These are phyloP conservation scores for Grammothele lineata DNA, from an alignment of 768 basidiomycete species.

Conservation along the genomic window DNA sequence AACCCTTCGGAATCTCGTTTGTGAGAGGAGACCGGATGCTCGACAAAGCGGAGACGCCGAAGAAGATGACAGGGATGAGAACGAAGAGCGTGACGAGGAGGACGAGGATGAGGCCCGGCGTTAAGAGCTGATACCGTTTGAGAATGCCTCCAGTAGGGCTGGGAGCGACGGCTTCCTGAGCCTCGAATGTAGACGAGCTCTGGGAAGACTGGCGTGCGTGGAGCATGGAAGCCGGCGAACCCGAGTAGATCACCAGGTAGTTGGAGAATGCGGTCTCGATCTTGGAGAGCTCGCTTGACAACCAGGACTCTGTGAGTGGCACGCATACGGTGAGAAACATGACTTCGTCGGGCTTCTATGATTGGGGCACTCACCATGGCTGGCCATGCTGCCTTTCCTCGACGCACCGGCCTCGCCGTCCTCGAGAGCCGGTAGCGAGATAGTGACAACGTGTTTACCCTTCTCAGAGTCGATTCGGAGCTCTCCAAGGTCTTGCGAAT, in stretches of 20 bases:
- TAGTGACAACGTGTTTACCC: slow-evolving; percentile 53
- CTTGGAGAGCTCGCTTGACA: slow-evolving; percentile 40
- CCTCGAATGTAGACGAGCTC: slow-evolving; percentile 8
- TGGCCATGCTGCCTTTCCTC: slow-evolving; percentile 45
- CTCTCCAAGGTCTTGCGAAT: slow-evolving; percentile 2
- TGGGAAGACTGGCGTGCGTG: slow-evolving; percentile 36
- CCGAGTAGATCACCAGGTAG: slow-evolving; percentile 65
- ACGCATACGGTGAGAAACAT: no score
- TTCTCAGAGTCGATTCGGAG: slow-evolving; percentile 38
- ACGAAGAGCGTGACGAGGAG: slow-evolving; percentile 65
- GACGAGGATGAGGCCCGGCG: slow-evolving; percentile 64
- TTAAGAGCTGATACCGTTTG: slow-evolving; percentile 71
- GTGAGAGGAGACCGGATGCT: slow-evolving; percentile 71
- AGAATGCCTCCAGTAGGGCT: slow-evolving; percentile 57
- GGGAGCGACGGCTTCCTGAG: slow-evolving; percentile 26
- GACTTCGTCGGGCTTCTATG: no score
- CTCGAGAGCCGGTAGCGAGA: slow-evolving; percentile 47
- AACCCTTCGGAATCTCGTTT: slow-evolving; percentile 61
- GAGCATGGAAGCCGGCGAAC: slow-evolving; percentile 38
- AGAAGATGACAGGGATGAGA: slow-evolving; percentile 58
- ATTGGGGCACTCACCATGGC: slow-evolving; percentile 48
- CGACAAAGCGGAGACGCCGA: slow-evolving; percentile 63
- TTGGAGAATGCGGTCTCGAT: slow-evolving; percentile 49
- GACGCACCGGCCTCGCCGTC: slow-evolving; percentile 35
- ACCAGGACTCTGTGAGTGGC: slow-evolving; percentile 15